Conservation (phyloP, 2,329 filamentous ascomycete species). For the Blastomyces emzantsi region DNA sequence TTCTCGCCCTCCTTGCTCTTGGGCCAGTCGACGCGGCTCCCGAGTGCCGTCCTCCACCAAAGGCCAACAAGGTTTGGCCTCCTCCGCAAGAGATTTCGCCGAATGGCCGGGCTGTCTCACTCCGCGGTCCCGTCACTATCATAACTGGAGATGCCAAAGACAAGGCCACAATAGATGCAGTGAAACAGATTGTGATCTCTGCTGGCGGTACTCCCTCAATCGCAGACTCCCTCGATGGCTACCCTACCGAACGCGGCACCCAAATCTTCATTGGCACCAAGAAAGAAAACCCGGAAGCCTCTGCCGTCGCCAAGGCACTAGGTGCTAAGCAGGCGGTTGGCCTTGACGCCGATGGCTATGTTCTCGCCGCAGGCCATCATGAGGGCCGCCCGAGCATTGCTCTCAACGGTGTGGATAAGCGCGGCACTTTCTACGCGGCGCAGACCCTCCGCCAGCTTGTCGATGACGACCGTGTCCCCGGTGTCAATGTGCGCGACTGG, state of each 20-base stretch:
- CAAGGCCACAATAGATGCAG: slow-evolving; percentile 11
- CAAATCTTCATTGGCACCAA: background rate
- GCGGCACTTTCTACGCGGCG: slow-evolving; percentile 18
- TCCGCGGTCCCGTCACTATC: slow-evolving; percentile 16
- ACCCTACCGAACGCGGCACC: background rate
- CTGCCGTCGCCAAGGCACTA: background rate
- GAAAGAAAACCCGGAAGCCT: background rate
- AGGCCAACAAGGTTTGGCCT: background rate
- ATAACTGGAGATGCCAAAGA: slow-evolving; percentile 17
- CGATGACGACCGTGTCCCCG: slow-evolving; percentile 12
- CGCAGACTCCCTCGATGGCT: background rate
- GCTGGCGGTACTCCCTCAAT: background rate
- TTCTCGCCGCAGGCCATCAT: slow-evolving; percentile 17
- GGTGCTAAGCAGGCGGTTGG: slow-evolving; percentile 10
- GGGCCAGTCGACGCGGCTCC: background rate
- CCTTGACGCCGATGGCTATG: slow-evolving; percentile 17
- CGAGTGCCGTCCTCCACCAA: background rate
- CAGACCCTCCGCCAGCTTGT: slow-evolving; percentile 18
- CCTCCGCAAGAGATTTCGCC: background rate
- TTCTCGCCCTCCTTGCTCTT: background rate
- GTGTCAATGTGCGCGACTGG: slow-evolving; percentile 19
- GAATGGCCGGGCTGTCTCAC: slow-evolving; percentile 11
- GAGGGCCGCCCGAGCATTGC: slow-evolving; percentile 16
- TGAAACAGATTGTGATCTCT: slow-evolving; percentile 10
- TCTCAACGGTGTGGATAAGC: slow-evolving; percentile 18